phyloP scores from a whole-genome alignment of 108 stramenopile genomes.

The Discostella pseudostelligera region DNA sequence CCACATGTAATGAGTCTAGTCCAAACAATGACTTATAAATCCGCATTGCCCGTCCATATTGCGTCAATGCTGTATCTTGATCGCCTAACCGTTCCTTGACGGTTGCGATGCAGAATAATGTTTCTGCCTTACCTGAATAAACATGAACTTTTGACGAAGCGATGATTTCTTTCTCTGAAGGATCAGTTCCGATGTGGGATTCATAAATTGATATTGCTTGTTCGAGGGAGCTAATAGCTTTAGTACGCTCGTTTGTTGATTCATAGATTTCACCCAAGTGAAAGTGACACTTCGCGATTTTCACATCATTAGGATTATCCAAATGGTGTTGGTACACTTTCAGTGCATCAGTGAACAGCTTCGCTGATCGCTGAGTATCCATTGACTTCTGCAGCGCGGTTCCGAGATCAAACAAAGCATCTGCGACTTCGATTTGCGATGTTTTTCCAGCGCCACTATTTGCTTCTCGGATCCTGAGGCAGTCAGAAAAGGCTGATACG shows the following conservation, averaged over 20 bases:
- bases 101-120: conserved; percentile 36
- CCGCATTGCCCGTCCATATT: conserved; percentile 35
- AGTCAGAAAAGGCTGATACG: conserved; percentile 35
- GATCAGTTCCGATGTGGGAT: conserved; percentile 28
- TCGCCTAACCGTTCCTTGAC: conserved; percentile 32
- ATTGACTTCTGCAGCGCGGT: conserved; percentile 29
- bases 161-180: conserved; percentile 38
- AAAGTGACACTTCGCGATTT: conserved; percentile 37
- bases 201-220: conserved; percentile 36
- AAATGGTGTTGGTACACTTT: conserved; percentile 41
- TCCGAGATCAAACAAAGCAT: conserved; percentile 43
- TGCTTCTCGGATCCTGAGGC: conserved; percentile 33
- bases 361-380: conserved; percentile 32
- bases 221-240: too few relatives aligned
- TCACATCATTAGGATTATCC: conserved; percentile 33
- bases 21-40: conserved; percentile 42
- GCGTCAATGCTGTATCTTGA: conserved; percentile 35
- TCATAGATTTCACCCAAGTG: conserved; percentile 34
- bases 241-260: conserved; percentile 32
- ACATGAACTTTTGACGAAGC: conserved; percentile 20
- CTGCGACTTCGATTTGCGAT: conserved; percentile 37
- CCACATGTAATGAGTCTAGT: conserved; percentile 38
- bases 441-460: conserved; percentile 17
- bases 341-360: conserved; percentile 40
- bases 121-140: conserved; percentile 38